Evolutionary conservation across 345 rosid genomes (phyloP).

Genomic region (Sapria himalayana): DNA sequence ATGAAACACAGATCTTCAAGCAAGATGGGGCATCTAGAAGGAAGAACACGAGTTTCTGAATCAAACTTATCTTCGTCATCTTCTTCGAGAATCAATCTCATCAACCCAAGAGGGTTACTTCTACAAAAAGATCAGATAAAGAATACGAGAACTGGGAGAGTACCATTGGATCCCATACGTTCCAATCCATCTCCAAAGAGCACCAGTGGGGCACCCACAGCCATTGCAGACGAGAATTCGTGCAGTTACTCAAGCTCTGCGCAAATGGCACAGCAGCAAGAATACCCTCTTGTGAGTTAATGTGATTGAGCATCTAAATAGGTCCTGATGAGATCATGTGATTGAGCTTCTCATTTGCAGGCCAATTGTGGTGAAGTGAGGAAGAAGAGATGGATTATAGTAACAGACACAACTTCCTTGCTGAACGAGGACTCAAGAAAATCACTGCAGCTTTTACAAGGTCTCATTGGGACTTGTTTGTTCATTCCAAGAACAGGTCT

Average conservation of each 20-base stretch:
- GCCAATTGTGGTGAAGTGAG: constrained; percentile 15
- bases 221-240: no score
- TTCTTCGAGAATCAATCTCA: constrained; percentile 17
- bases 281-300: no score
- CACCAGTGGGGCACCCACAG: no score
- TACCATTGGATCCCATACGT: no score
- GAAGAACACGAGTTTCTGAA: constrained; percentile 12
- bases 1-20: constrained; percentile 24
- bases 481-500: constrained; percentile 67
- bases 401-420: constrained; percentile 48
- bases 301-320: no score
- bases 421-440: constrained; percentile 47
- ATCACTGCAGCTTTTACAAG: constrained; percentile 61
- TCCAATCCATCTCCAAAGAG: no score
- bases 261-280: no score
- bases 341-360: constrained; percentile 32
- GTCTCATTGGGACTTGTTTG: constrained; percentile 60
- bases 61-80: constrained; percentile 15
- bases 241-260: no score
- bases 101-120: no score
- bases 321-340: no score
- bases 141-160: constrained; percentile 38
- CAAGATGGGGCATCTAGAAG: constrained; percentile 23
- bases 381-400: constrained; percentile 51
- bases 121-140: no score